Conservation (phyloP, 345 rosid species). For the Murraya paniculata region DNA sequence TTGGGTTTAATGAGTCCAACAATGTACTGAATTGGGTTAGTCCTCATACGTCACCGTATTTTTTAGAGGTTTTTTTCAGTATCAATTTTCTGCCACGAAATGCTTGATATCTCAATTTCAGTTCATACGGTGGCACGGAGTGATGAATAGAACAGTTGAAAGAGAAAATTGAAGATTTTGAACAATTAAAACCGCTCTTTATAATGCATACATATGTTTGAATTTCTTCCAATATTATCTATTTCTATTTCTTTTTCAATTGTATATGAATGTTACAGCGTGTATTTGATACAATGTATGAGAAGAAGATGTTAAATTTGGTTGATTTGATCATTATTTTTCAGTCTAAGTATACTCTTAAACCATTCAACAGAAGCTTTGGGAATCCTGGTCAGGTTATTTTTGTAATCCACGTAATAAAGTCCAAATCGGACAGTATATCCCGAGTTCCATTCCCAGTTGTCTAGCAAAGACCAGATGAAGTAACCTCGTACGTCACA, state of each 20-base stretch:
- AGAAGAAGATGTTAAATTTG: slow-evolving; percentile 2
- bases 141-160: not conserved
- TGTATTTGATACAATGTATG: not conserved
- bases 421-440: slow-evolving; percentile 87
- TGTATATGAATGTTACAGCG: slow-evolving; percentile 1
- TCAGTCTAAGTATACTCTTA: slow-evolving; percentile 41
- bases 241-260: not conserved
- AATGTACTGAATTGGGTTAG: not conserved
- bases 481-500: slow-evolving; percentile 74
- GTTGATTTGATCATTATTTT: slow-evolving; percentile 10
- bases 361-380: slow-evolving; percentile 84
- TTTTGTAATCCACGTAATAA: slow-evolving; percentile 70
- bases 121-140: not conserved
- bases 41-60: not conserved
- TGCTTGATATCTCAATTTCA: not conserved
- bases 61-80: too few relatives aligned
- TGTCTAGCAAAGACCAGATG: slow-evolving; percentile 88
- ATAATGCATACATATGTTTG: not conserved
- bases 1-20: not conserved
- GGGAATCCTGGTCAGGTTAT: slow-evolving; percentile 78
- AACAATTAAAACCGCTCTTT: not conserved
- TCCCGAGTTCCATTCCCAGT: slow-evolving; percentile 96
- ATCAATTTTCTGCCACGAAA: not conserved
- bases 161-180: not conserved
- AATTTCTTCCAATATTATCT: not conserved